A percentile compares a stretch with the other conserved stretches of the same genome.
phyloP scores from a whole-genome alignment of 1,284 basidiomycete genomes.

The Afroboletus lepidellus region DNA sequence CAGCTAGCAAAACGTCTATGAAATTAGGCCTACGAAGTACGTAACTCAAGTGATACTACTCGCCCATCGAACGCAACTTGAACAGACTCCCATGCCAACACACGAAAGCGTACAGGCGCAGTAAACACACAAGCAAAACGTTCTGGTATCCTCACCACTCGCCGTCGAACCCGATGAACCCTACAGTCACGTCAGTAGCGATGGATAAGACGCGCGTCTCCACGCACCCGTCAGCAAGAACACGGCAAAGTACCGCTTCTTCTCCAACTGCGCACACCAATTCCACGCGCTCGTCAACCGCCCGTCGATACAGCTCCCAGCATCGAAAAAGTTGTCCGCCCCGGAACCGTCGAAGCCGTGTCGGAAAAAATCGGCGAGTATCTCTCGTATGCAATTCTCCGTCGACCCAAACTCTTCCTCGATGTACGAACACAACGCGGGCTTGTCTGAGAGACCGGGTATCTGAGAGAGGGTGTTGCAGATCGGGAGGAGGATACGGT shows the following conservation, averaged over 20 bases:
- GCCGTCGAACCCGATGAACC: constrained; percentile 81
- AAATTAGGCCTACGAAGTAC: too few relatives aligned
- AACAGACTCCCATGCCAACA: too few relatives aligned
- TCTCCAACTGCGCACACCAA: constrained; percentile 79
- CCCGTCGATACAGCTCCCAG: constrained; percentile 62
- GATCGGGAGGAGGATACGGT: constrained; percentile 80
- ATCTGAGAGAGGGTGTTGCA: constrained; percentile 76
- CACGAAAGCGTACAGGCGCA: too few relatives aligned
- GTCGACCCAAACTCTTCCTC: constrained; percentile 75
- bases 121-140: not conserved
- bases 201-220: too few relatives aligned
- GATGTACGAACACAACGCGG: constrained; percentile 70
- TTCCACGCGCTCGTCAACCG: constrained; percentile 83
- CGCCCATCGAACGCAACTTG: too few relatives aligned
- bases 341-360: constrained; percentile 83
- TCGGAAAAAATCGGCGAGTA: constrained; percentile 77
- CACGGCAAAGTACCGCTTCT: constrained; percentile 77
- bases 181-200: constrained; percentile 33
- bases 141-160: constrained; percentile 58
- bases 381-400: constrained; percentile 64
- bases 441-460: constrained; percentile 58
- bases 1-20: too few relatives aligned
- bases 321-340: constrained; percentile 78
- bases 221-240: constrained; percentile 68
- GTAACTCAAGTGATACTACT: too few relatives aligned